Evolutionary conservation across 768 basidiomycete species (phyloP), one percentile per base, ranked within the genome.

Genomic region (Suillus placidus): DNA sequence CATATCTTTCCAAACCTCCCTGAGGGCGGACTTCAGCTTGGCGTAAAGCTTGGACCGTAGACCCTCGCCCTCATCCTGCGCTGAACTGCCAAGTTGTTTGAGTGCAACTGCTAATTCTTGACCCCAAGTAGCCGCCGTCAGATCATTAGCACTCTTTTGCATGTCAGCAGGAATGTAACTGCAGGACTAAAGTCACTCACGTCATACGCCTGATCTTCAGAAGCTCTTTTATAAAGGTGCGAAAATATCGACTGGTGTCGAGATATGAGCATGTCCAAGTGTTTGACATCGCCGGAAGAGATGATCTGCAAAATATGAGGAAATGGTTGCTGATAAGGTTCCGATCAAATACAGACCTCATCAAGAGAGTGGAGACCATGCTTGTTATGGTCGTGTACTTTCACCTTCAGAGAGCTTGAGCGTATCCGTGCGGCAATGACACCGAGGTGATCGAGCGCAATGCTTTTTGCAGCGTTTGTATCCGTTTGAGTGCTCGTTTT

Each of bases 361-460:
- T 93, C 93, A 35, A 96, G 71, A 3, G 92, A 81, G 65, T 82
- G 82, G 67, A 92, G 55, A 67, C 10, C 74, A 63, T 66, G 74
- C 63, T 76, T 82, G 62, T 66, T 73, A 68, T 60, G 30, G 77
- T 82, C 47, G n/a, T 69, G 66, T 66, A 74, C 68, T 23, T 71
- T 67, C 58, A 73, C 75, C 69, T 72, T 82, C 54, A 89, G 76
- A 60, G 80, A 78, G 43, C 85, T 89, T 0, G 85, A 79, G 38
- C 92, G 85, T 49, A 99, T 84, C 49, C 88, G 86, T 5, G 95
- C 92, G 30, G 92, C 95, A 61, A 99, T 93, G n/a, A 90, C 84
- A 12, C 97, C 97, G 0, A 99, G 81, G 77, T 99, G 94, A 73
- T 99, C 97, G 42, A 99, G 81, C 0, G 95, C 93, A 68, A 97